Conservation (phyloP, 805 yeast genomes). For the Lipomyces chichibuensis region DNA sequence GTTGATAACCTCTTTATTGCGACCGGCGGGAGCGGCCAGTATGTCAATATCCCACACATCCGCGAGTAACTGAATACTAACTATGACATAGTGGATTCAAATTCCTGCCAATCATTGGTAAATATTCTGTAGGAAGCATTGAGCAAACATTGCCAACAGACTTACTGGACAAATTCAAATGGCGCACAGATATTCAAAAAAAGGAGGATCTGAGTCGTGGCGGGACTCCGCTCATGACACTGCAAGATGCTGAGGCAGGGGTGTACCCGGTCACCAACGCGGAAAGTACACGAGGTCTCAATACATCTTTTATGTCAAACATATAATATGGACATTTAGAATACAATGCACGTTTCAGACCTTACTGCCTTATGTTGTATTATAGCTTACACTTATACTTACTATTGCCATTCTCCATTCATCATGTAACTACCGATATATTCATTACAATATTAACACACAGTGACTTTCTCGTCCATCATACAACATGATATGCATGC, state of each 20-base stretch:
- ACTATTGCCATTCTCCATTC: neutral
- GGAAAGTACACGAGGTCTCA: neutral
- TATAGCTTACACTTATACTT: neutral
- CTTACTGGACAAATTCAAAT: constrained; percentile 22
- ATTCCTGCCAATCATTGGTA: constrained; percentile 46
- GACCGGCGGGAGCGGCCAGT: constrained; percentile 48
- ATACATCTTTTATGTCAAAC: neutral
- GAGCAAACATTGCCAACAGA: constrained; percentile 35
- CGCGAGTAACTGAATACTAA: neutral
- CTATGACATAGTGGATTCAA: constrained; percentile 40
- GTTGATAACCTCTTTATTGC: constrained; percentile 41
- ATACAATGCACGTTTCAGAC: neutral
- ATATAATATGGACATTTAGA: neutral
- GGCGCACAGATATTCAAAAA: constrained; percentile 11
- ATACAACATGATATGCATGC: neutral
- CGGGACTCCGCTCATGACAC: constrained; percentile 30
- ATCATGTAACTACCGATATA: neutral
- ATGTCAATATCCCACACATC: constrained; percentile 9
- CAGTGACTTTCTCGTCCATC: neutral
- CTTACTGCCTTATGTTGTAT: neutral
- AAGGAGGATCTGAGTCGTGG: constrained; percentile 28
- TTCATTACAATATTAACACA: neutral
- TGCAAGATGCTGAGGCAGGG: constrained; percentile 38
- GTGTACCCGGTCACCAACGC: neutral
- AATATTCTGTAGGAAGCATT: constrained; percentile 43